Evolutionary conservation across 2,329 filamentous ascomycete species (phyloP).

Genomic region (Fusarium phyllophilum): DNA sequence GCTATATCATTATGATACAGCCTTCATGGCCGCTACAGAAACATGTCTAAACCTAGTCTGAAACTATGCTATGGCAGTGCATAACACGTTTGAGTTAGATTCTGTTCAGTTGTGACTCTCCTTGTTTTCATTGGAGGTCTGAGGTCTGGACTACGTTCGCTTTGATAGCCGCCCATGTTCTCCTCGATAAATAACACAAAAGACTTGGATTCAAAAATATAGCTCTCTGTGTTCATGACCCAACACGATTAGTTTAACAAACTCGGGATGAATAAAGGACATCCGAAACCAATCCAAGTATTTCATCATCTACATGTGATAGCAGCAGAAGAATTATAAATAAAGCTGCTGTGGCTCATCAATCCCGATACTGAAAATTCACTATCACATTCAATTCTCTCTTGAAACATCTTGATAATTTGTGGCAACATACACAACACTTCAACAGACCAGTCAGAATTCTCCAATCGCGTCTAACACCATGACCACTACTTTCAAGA

Average conservation of each 20-base stretch:
- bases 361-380: not conserved
- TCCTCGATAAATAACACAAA: not conserved
- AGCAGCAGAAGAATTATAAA: not conserved
- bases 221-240: not conserved
- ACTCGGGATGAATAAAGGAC: not conserved
- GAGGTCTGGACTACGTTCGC: not conserved
- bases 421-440: not conserved
- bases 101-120: not conserved
- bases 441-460: not conserved
- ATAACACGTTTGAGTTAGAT: not conserved
- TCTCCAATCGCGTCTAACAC: not conserved
- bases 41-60: not conserved
- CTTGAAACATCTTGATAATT: not conserved
- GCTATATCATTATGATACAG: not conserved
- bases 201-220: not conserved
- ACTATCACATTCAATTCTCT: not conserved
- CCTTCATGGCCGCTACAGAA: not conserved
- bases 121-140: not conserved
- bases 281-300: not conserved
- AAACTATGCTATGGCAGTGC: not conserved
- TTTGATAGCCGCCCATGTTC: not conserved
- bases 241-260: not conserved
- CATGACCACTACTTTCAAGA: no score
- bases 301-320: not conserved
- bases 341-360: not conserved